Evolutionary conservation across 1,284 basidiomycete species (phyloP).

Genomic region (Ustilago nuda): DNA sequence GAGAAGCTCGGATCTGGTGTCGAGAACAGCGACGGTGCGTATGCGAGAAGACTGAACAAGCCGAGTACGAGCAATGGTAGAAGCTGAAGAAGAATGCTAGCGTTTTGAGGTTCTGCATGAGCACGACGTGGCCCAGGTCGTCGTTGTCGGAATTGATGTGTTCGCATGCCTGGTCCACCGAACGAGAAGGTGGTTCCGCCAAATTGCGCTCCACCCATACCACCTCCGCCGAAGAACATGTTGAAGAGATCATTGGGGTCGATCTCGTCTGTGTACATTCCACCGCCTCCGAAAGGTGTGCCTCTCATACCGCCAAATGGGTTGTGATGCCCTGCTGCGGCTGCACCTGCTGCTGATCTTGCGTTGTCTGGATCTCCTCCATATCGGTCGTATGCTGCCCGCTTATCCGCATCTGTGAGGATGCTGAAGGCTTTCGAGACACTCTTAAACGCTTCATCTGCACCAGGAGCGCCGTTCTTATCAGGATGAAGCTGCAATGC

Average conservation of each 20-base stretch:
- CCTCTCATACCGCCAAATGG: constrained; percentile 45
- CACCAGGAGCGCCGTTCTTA: constrained; percentile 96
- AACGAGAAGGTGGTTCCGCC: constrained; percentile 62
- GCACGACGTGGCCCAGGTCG: constrained; percentile 60
- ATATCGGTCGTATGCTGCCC: constrained; percentile 85
- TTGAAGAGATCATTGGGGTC: constrained; percentile 97
- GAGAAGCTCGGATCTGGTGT: constrained; percentile 84
- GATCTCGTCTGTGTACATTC: constrained; percentile 77
- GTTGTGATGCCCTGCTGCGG: constrained; percentile 41
- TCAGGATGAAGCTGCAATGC: constrained; percentile 94
- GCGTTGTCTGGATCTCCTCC: constrained; percentile 88
- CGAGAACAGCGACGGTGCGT: constrained; percentile 79
- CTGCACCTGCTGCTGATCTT: constrained; percentile 76
- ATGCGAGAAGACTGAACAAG: constrained; percentile 79
- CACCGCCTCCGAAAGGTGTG: constrained; percentile 36
- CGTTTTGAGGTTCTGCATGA: constrained; percentile 72
- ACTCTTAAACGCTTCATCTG: constrained; percentile 99
- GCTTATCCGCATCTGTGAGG: constrained; percentile 90
- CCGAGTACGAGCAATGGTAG: constrained; percentile 76
- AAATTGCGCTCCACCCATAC: constrained; percentile 69
- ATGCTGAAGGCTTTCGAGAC: constrained; percentile 98
- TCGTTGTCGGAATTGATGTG: constrained; percentile 53
- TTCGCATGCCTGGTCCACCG: constrained; percentile 63
- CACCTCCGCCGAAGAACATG: constrained; percentile 94
- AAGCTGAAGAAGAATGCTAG: constrained; percentile 82